Evolutionary conservation across 805 yeast species (phyloP).

Genomic region (Zygotorulaspora sp.): DNA sequence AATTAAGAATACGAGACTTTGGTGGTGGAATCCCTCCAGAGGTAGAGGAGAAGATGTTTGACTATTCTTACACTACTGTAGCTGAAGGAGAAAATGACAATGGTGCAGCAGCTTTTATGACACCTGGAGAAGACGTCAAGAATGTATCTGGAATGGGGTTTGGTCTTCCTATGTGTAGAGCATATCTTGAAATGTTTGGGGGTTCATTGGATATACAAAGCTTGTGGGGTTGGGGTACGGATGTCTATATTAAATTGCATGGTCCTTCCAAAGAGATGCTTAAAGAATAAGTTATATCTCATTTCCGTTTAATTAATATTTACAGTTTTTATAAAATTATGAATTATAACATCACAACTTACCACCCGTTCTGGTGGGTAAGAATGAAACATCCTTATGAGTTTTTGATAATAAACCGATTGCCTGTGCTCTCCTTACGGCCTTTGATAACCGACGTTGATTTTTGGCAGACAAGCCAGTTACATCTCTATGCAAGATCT

Average conservation of each 20-base stretch:
- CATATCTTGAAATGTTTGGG: slow-evolving; percentile 68
- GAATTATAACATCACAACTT: slow-evolving; percentile 12
- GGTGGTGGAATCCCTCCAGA: slow-evolving; percentile 85
- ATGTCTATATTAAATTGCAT: slow-evolving; percentile 56
- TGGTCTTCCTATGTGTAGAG: slow-evolving; percentile 80
- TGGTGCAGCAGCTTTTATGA: slow-evolving; percentile 48
- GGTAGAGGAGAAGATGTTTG: slow-evolving; percentile 64
- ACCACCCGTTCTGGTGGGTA: slow-evolving; percentile 34
- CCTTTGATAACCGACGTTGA: slow-evolving; percentile 68
- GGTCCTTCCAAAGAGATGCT: slow-evolving; percentile 25
- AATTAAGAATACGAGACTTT: slow-evolving; percentile 73
- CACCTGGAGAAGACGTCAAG: slow-evolving; percentile 66
- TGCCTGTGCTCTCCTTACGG: slow-evolving; percentile 74
- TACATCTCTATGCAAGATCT: slow-evolving; percentile 65
- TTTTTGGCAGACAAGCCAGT: slow-evolving; percentile 63
- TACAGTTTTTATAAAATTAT: slow-evolving; percentile 5
- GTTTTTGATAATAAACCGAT: slow-evolving; percentile 74
- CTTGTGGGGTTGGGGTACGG: slow-evolving; percentile 74
- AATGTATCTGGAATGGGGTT: slow-evolving; percentile 93
- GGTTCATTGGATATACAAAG: slow-evolving; percentile 67
- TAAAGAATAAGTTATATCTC: slow-evolving; percentile 2
- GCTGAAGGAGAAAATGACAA: slow-evolving; percentile 44
- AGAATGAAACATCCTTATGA: slow-evolving; percentile 53
- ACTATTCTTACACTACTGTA: slow-evolving; percentile 82
- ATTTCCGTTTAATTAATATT: slow-evolving; percentile 9